Conservation (phyloP, 768 basidiomycete genomes). For the Pholiota molesta region DNA sequence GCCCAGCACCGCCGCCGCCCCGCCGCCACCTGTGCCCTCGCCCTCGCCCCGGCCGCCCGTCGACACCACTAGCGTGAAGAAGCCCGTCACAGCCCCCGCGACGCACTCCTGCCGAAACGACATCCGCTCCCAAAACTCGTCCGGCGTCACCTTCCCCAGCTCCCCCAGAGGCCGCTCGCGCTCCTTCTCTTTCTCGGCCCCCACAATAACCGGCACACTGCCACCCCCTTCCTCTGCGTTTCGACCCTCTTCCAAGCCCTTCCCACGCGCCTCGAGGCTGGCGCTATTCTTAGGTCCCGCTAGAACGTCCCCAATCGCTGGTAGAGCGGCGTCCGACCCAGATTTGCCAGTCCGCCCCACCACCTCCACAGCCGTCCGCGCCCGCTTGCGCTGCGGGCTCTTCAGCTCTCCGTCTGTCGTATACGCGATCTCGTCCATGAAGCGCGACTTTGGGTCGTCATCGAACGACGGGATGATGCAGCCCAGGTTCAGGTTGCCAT, state of each 20-base stretch:
- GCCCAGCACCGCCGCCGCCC: constrained; percentile 44
- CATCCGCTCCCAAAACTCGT: constrained; percentile 98
- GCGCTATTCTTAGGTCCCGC: neutral
- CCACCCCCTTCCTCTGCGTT: constrained; percentile 25
- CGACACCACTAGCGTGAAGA: constrained; percentile 70
- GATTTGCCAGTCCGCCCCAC: neutral
- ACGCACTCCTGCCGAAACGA: constrained; percentile 95
- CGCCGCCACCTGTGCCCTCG: constrained; percentile 11
- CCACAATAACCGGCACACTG: neutral
- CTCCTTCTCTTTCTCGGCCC: constrained; percentile 24
- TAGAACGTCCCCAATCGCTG: neutral
- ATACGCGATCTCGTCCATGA: constrained; percentile 87
- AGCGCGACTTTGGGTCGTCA: constrained; percentile 96
- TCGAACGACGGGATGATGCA: constrained; percentile 87
- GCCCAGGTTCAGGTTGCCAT: constrained; percentile 52
- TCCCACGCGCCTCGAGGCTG: constrained; percentile 11
- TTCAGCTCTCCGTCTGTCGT: constrained; percentile 63
- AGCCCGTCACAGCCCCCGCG: constrained; percentile 88
- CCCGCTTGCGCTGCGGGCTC: constrained; percentile 65
- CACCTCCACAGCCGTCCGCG: constrained; percentile 37
- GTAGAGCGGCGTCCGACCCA: neutral
- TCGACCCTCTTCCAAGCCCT: constrained; percentile 16
- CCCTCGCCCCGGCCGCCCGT: constrained; percentile 7
- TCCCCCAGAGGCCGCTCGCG: constrained; percentile 45
- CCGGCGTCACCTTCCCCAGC: constrained; percentile 58